Conservation (phyloP, 208 protist genomes). For the Leishmania gerbilli region DNA sequence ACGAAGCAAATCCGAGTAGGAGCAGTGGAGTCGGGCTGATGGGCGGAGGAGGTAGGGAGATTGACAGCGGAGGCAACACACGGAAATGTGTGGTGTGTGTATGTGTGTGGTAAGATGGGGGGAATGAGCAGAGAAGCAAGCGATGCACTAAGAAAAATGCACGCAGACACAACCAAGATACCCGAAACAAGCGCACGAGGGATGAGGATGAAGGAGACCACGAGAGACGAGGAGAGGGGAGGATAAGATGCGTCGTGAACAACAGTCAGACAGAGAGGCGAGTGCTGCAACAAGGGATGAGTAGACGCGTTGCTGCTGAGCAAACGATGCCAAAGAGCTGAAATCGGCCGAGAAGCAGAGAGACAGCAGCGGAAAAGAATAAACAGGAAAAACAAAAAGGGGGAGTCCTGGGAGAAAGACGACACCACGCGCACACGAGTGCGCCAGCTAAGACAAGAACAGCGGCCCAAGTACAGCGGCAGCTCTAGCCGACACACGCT, state of each 20-base stretch:
- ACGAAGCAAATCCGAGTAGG: slow-evolving; percentile 11
- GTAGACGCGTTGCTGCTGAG: background rate
- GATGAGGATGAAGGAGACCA: background rate
- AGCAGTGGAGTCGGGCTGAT: background rate
- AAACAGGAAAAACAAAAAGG: background rate
- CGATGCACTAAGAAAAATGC: background rate
- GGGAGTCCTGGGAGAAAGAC: background rate
- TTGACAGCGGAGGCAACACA: background rate
- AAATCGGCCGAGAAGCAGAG: background rate
- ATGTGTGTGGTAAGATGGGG: background rate
- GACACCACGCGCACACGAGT: background rate
- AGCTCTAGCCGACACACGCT: background rate
- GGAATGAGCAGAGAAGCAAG: background rate
- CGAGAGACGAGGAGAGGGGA: background rate
- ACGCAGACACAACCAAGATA: background rate
- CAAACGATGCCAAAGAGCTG: slow-evolving; percentile 4
- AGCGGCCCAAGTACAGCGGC: background rate
- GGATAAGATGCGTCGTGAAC: background rate
- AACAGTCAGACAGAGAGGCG: slow-evolving; percentile 3
- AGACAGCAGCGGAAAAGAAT: slow-evolving; percentile 6
- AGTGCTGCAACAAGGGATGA: background rate
- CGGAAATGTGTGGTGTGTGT: background rate
- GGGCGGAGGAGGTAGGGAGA: background rate
- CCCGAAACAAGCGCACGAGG: background rate
- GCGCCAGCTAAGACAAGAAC: background rate